These are phyloP conservation scores for Thymus mandschuricus DNA, from an alignment of 257 asterid genomes.

Conservation along the genomic window DNA sequence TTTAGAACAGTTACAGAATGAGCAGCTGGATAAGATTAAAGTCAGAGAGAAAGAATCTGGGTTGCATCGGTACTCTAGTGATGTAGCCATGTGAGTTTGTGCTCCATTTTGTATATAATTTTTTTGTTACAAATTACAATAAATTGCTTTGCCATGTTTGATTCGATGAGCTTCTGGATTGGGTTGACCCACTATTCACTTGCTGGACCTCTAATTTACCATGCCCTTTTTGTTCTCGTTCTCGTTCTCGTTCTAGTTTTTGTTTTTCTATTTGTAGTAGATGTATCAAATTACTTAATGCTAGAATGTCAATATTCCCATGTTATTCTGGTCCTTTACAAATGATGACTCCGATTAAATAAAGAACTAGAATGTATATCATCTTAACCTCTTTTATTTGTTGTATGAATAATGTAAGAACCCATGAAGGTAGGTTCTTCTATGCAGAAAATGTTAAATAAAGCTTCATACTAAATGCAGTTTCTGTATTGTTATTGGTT, in stretches of 20 bases:
- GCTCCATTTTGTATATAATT: no score
- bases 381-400: background rate
- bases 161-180: constrained; percentile 23
- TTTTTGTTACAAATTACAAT: background rate
- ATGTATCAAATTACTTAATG: background rate
- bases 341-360: background rate
- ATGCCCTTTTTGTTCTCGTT: background rate
- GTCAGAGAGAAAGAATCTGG: constrained; percentile 69
- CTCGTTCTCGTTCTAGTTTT: background rate
- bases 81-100: constrained; percentile 82
- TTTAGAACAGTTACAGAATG: constrained; percentile 77
- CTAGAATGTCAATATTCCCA: background rate
- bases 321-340: constrained; percentile 2
- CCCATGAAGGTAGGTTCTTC: constrained; percentile 13
- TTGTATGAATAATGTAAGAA: background rate
- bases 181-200: background rate
- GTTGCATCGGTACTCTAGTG: constrained; percentile 88
- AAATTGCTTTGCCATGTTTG: constrained; percentile 5
- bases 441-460: background rate
- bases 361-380: constrained; percentile 2
- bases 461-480: background rate
- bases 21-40: constrained; percentile 51
- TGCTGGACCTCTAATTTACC: background rate
- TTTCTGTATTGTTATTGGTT: constrained; percentile 16
- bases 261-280: no score